Conservation (phyloP, 768 basidiomycete species). For the Leucosporidium creatinivorum region DNA sequence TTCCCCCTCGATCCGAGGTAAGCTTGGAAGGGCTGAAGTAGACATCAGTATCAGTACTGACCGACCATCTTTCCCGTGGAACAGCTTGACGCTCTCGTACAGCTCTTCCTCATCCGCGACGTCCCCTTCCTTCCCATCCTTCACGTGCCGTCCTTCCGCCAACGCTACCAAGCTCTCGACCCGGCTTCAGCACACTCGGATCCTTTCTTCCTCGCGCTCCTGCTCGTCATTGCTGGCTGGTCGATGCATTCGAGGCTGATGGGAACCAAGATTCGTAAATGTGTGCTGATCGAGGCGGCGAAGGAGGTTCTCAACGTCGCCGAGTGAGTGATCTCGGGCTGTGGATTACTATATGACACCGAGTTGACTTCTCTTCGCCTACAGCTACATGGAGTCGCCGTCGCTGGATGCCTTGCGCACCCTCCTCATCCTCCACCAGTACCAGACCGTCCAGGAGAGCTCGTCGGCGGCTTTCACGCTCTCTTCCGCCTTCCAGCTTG, state of each 20-base stretch:
- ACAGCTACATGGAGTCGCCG: slow-evolving; percentile 13
- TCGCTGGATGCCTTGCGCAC: slow-evolving; percentile 26
- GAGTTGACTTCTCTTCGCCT: no score
- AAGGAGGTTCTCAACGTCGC: slow-evolving; percentile 18
- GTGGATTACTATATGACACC: not conserved
- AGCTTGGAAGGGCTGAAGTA: not conserved
- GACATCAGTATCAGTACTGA: not conserved
- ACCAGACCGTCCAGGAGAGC: slow-evolving; percentile 3
- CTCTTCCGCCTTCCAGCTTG: slow-evolving; percentile 8
- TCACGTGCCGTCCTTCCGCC: slow-evolving; percentile 24
- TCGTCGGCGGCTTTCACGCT: not conserved
- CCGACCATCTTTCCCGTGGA: not conserved
- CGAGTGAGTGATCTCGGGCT: slow-evolving; percentile 10
- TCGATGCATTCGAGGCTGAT: slow-evolving; percentile 14
- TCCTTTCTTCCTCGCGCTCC: slow-evolving; percentile 23
- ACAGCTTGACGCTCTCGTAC: slow-evolving; percentile 25
- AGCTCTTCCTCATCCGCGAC: slow-evolving; percentile 17
- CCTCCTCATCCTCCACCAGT: slow-evolving; percentile 21
- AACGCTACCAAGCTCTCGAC: slow-evolving; percentile 2
- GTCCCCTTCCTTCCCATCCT: slow-evolving; percentile 23
- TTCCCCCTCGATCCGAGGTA: not conserved
- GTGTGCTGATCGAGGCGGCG: slow-evolving; percentile 4
- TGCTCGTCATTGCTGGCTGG: slow-evolving; percentile 16
- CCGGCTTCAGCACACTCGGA: not conserved
- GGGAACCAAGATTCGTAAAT: not conserved